These are phyloP conservation scores for Lactifluus echinatus DNA, from an alignment of 768 basidiomycete species.

Conservation along the genomic window DNA sequence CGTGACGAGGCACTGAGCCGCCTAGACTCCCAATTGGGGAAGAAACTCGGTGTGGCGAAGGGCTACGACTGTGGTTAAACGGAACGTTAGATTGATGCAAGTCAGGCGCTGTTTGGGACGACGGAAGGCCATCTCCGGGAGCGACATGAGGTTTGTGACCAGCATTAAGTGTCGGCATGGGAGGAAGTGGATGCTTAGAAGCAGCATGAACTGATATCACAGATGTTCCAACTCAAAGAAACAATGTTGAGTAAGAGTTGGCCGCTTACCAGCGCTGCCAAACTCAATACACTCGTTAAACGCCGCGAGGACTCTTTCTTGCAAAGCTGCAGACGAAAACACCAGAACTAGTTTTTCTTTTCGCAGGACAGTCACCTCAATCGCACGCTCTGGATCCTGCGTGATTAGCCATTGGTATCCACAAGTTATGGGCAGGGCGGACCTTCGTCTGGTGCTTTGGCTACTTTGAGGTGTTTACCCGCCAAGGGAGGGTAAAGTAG, in stretches of 20 bases:
- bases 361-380: conserved; percentile 77
- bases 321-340: conserved; percentile 43
- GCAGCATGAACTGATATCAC: conserved; percentile 24
- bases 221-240: not conserved
- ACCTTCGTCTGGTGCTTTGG: conserved; percentile 55
- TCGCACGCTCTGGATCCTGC: conserved; percentile 45
- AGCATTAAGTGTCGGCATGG: conserved; percentile 43
- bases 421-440: conserved; percentile 21
- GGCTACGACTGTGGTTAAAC: conserved; percentile 17
- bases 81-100: conserved; percentile 1
- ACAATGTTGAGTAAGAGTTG: not conserved
- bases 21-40: conserved; percentile 16
- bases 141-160: not conserved
- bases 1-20: not conserved
- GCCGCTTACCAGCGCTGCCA: conserved; percentile 58
- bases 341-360: conserved; percentile 76
- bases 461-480: conserved; percentile 80
- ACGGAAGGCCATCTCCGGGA: not conserved
- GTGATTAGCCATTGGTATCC: not conserved
- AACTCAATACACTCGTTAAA: conserved; percentile 83
- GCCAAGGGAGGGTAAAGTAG: conserved; percentile 91
- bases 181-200: conserved; percentile 59
- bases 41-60: conserved; percentile 21
- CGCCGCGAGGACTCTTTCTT: conserved; percentile 58
- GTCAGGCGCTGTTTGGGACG: conserved; percentile 20